A percentile compares a stretch with the other conserved stretches of the same genome.
Evolutionary conservation across 2,329 filamentous ascomycete species (phyloP).

Genomic region (Ascochyta clinopodiicola): DNA sequence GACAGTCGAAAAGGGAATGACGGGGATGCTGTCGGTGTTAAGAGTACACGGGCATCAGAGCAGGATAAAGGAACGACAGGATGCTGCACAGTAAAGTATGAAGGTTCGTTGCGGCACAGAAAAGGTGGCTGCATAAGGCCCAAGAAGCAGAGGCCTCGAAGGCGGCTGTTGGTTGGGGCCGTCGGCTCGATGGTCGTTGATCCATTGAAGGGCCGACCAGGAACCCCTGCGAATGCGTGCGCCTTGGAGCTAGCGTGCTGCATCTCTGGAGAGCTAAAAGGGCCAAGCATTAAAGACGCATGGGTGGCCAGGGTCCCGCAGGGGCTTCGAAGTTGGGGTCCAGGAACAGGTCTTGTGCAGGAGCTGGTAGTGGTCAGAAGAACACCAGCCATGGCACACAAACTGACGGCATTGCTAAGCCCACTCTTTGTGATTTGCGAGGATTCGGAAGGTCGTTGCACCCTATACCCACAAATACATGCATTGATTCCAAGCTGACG

Average conservation of each 20-base stretch:
- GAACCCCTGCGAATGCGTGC: conserved; percentile 34
- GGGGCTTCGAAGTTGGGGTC: conserved; percentile 28
- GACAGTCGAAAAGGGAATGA: conserved; percentile 25
- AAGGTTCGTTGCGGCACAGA: conserved; percentile 34
- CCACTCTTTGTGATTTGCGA: conserved; percentile 16
- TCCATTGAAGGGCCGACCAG: conserved; percentile 33
- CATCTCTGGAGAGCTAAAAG: conserved; percentile 24
- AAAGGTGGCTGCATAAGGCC: conserved; percentile 29
- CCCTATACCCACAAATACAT: conserved; percentile 4
- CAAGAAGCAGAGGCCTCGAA: conserved; percentile 32
- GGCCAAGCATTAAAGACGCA: conserved; percentile 30
- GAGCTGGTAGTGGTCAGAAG: conserved; percentile 30
- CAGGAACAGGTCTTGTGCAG: conserved; percentile 32
- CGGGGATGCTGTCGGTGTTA: conserved; percentile 31
- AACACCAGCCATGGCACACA: conserved; percentile 5
- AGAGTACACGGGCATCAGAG: conserved; percentile 30
- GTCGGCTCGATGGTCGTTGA: conserved; percentile 38
- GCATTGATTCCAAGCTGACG: background rate
- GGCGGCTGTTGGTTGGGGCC: conserved; percentile 39
- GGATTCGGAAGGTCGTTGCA: conserved; percentile 7
- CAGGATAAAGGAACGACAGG: conserved; percentile 32
- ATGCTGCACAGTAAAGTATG: conserved; percentile 37
- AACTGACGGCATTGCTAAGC: conserved; percentile 6
- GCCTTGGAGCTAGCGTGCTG: conserved; percentile 29
- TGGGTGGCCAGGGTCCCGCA: conserved; percentile 30